Conservation (phyloP, 805 yeast genomes). For the Cephaloascus fragrans region DNA sequence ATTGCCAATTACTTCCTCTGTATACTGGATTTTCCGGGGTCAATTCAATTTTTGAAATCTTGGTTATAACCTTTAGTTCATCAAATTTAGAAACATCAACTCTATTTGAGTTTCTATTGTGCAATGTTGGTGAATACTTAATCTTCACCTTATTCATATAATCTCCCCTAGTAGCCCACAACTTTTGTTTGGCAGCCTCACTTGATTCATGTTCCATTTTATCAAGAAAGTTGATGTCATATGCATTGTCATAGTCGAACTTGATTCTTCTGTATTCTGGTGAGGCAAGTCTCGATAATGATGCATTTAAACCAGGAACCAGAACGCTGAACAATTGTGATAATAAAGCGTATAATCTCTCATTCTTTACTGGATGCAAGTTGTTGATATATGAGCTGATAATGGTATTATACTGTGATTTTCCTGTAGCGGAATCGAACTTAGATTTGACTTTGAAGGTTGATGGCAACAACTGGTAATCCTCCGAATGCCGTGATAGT, state of each 20-base stretch:
- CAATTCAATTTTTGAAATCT: constrained; percentile 28
- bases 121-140: neutral
- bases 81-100: constrained; percentile 5
- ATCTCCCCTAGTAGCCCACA: neutral
- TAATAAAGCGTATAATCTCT: constrained; percentile 17
- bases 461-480: constrained; percentile 30
- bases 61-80: constrained; percentile 24
- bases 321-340: constrained; percentile 17
- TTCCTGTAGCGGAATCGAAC: constrained; percentile 1
- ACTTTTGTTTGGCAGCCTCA: constrained; percentile 4
- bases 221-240: constrained; percentile 7
- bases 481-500: constrained; percentile 9
- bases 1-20: constrained; percentile 32
- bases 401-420: constrained; percentile 6
- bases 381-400: constrained; percentile 29
- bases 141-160: constrained; percentile 3
- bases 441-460: constrained; percentile 5
- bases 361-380: constrained; percentile 19
- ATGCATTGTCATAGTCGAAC: constrained; percentile 7
- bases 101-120: neutral
- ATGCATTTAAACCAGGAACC: constrained; percentile 21
- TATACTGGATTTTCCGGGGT: constrained; percentile 29
- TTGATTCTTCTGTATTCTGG: constrained; percentile 8
- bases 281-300: constrained; percentile 14
- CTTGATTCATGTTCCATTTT: constrained; percentile 3